Conservation (phyloP, 768 basidiomycete genomes). For the Pleurotus djamor region DNA sequence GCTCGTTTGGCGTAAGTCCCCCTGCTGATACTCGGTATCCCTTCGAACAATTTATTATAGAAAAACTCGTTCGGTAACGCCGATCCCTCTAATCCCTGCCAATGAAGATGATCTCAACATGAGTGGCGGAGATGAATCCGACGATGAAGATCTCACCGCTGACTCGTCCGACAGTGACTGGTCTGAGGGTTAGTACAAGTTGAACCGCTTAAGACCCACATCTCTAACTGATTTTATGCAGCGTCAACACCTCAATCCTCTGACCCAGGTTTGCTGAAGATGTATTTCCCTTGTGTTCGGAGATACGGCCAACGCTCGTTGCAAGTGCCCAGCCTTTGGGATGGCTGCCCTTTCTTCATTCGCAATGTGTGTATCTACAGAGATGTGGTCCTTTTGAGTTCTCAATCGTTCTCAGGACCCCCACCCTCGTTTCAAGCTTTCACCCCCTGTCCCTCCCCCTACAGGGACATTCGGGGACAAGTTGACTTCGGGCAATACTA, state of each 20-base stretch:
- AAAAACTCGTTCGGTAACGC: conserved; percentile 48
- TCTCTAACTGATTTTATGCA: neutral
- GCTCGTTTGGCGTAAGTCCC: conserved; percentile 63
- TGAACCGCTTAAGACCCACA: too few species aligned
- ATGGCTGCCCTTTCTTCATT: conserved; percentile 42
- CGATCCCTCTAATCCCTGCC: conserved; percentile 22
- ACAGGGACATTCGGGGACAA: neutral
- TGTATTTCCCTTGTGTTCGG: conserved; percentile 46
- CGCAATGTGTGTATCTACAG: conserved; percentile 31
- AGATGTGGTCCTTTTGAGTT: neutral
- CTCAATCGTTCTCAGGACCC: conserved; percentile 18
- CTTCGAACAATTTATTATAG: conserved; percentile 27
- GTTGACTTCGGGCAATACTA: conserved; percentile 15
- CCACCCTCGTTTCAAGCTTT: neutral
- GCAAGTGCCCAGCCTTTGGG: conserved; percentile 38
- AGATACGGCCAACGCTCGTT: conserved; percentile 41
- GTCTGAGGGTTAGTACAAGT: conserved; percentile 40
- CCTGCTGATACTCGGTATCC: neutral
- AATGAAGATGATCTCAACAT: conserved; percentile 49
- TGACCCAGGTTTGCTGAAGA: conserved; percentile 10
- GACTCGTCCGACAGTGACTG: conserved; percentile 45
- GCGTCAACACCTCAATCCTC: neutral
- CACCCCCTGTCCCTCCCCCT: neutral
- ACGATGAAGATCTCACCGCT: conserved; percentile 63
- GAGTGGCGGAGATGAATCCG: conserved; percentile 78